Conservation (phyloP, 2,329 filamentous ascomycete genomes). For the Fusarium foetens region DNA sequence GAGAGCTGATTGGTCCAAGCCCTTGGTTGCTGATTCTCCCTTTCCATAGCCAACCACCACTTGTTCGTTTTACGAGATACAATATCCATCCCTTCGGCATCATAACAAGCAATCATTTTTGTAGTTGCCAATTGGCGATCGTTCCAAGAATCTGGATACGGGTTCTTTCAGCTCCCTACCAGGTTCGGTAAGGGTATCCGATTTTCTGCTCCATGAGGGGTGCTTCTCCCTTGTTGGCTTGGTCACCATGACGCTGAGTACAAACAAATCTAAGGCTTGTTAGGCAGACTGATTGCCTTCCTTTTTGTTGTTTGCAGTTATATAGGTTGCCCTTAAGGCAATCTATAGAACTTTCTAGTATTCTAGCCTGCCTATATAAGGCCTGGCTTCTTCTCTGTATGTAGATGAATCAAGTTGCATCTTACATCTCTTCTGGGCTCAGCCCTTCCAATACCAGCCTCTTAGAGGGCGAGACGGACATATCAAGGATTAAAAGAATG, state of each 20-base stretch:
- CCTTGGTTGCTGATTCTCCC: constrained; percentile 5
- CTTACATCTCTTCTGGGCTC: background rate
- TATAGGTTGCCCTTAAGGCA: background rate
- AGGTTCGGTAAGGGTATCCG: background rate
- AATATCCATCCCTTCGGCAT: background rate
- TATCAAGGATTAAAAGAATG: background rate
- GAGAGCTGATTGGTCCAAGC: constrained; percentile 5
- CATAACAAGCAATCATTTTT: background rate
- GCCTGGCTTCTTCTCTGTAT: background rate
- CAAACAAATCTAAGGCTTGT: background rate
- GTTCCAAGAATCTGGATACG: constrained; percentile 4
- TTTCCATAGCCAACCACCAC: constrained; percentile 20
- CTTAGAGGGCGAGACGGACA: constrained; percentile 8
- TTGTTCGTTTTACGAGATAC: background rate
- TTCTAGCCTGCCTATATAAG: background rate
- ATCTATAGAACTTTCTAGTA: background rate
- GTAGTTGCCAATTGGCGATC: constrained; percentile 14
- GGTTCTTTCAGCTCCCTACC: background rate
- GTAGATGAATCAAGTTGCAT: background rate
- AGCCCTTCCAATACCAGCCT: constrained; percentile 19
- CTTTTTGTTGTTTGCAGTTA: background rate
- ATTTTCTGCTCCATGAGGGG: background rate
- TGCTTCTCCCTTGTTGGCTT: background rate
- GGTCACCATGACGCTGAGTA: constrained; percentile 16
- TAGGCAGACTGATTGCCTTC: background rate